Evolutionary conservation across 164 flowering plant species (phyloP).

Genomic region (Cinnamomum micranthum): DNA sequence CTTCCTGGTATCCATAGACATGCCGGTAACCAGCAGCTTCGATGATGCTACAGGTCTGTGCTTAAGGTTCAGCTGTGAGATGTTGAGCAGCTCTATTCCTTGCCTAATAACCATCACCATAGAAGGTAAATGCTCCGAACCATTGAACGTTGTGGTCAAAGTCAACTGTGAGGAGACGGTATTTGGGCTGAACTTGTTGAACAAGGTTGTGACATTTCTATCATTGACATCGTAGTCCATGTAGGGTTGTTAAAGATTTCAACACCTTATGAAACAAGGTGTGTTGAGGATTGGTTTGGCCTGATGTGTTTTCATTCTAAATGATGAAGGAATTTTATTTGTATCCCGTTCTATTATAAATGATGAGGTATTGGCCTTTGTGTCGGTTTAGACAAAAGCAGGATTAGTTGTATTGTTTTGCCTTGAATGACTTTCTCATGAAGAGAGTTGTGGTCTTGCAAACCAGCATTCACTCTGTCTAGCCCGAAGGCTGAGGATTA

Average conservation of each 20-base stretch:
- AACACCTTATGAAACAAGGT: neutral
- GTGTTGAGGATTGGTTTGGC: neutral
- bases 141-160: conserved; percentile 53
- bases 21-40: conserved; percentile 63
- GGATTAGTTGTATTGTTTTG: too few species aligned
- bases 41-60: conserved; percentile 82
- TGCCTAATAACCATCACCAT: conserved; percentile 60
- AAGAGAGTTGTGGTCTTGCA: too few species aligned
- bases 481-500: neutral
- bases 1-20: conserved; percentile 67
- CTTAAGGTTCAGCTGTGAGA: conserved; percentile 77
- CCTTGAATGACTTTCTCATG: neutral
- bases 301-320: neutral
- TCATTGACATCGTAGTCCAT: neutral
- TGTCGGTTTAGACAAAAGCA: neutral
- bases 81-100: conserved; percentile 65
- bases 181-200: conserved; percentile 84
- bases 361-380: neutral
- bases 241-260: neutral
- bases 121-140: conserved; percentile 78
- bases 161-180: conserved; percentile 93
- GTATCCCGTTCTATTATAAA: neutral
- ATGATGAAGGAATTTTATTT: neutral
- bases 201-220: conserved; percentile 62
- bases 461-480: neutral